Evolutionary conservation across 352 stramenopile species (phyloP).

Genomic region (Globisporangium acanthophoron): DNA sequence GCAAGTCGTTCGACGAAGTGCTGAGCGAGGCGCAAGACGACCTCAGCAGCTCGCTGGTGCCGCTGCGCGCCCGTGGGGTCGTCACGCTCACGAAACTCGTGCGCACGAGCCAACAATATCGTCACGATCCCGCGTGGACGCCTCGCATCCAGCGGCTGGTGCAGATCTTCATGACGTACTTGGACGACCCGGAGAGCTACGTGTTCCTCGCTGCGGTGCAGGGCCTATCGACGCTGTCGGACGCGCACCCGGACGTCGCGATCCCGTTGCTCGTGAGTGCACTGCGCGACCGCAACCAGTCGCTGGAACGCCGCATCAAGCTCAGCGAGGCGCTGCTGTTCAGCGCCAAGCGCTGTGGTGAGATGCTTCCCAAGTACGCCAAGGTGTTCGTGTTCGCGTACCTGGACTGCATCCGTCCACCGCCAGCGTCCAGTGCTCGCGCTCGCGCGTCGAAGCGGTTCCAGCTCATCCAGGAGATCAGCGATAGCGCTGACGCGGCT

Average conservation of each 20-base stretch:
- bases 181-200: constrained; percentile 76
- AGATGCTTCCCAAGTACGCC: constrained; percentile 60
- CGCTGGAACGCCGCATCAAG: constrained; percentile 75
- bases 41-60: constrained; percentile 55
- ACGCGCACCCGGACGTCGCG: constrained; percentile 53
- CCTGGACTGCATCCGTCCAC: constrained; percentile 66
- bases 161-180: constrained; percentile 51
- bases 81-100: constrained; percentile 76
- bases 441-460: constrained; percentile 21
- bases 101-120: constrained; percentile 42
- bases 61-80: constrained; percentile 65
- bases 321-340: constrained; percentile 81
- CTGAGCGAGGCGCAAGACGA: constrained; percentile 53
- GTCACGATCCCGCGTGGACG: constrained; percentile 35
- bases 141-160: constrained; percentile 44
- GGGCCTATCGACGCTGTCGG: constrained; percentile 51
- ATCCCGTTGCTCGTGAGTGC: constrained; percentile 61
- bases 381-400: constrained; percentile 79
- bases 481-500: neutral
- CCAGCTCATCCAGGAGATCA: constrained; percentile 57
- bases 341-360: constrained; percentile 66
- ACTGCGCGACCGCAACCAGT: constrained; percentile 35
- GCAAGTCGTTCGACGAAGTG: constrained; percentile 44
- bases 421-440: neutral
- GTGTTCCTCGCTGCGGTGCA: constrained; percentile 82